phyloP scores from a whole-genome alignment of 2,329 filamentous ascomycete genomes.

The Curvularia verruculosa region DNA sequence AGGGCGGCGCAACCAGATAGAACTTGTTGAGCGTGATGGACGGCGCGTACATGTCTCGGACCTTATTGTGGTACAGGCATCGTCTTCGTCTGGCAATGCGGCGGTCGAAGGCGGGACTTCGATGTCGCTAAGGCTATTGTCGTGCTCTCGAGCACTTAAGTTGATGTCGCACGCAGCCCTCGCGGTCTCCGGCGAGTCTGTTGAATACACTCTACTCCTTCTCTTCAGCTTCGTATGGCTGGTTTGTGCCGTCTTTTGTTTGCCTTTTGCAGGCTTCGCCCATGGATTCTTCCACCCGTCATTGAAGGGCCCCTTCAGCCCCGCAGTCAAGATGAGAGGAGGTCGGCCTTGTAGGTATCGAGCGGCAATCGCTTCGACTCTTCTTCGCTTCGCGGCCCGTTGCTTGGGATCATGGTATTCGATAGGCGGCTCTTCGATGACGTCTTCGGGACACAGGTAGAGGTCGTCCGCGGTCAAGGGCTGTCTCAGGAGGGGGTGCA shows the following conservation, averaged over 20 bases:
- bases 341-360: constrained; percentile 63
- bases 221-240: neutral
- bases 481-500: constrained; percentile 34
- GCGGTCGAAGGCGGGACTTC: constrained; percentile 27
- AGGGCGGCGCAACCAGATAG: constrained; percentile 35
- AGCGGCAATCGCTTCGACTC: constrained; percentile 65
- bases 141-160: constrained; percentile 8
- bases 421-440: constrained; percentile 56
- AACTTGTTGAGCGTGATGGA: constrained; percentile 23
- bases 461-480: constrained; percentile 33
- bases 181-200: constrained; percentile 28
- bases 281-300: constrained; percentile 48
- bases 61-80: constrained; percentile 18
- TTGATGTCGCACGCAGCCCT: constrained; percentile 17
- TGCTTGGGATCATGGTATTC: constrained; percentile 65
- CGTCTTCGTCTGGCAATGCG: constrained; percentile 17
- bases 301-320: constrained; percentile 66
- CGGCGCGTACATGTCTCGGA: constrained; percentile 19
- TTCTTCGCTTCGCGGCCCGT: constrained; percentile 57
- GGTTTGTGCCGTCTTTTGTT: neutral
- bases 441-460: constrained; percentile 34
- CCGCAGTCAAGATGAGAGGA: constrained; percentile 65
- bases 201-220: neutral
- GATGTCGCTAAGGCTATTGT: constrained; percentile 19
- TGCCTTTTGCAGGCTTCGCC: constrained; percentile 17